Evolutionary conservation across 2,329 filamentous ascomycete species (phyloP).

Genomic region (Leptographium procerum): DNA sequence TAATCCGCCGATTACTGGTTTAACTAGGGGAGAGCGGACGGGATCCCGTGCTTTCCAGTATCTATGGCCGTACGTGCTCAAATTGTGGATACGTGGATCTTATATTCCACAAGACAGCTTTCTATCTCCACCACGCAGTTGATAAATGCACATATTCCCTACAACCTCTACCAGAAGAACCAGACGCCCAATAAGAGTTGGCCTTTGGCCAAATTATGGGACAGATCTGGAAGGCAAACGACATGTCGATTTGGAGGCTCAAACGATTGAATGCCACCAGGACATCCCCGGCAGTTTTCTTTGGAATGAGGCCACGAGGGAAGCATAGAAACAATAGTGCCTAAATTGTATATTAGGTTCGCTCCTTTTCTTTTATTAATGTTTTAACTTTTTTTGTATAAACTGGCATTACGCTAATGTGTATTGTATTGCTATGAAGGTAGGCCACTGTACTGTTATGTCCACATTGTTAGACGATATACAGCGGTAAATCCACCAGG

Average conservation of each 20-base stretch:
- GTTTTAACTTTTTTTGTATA: no score
- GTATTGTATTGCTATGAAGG: no score
- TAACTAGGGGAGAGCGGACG: neutral
- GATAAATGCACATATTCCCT: neutral
- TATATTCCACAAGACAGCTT: neutral
- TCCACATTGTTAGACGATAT: no score
- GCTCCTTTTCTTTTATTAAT: no score
- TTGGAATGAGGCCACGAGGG: neutral
- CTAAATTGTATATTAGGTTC: no score
- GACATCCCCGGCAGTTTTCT: neutral
- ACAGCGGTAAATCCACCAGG: no score
- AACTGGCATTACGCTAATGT: no score
- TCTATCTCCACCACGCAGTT: neutral
- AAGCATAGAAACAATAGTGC: no score
- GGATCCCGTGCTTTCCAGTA: neutral
- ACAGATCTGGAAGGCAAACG: neutral
- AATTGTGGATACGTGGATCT: neutral
- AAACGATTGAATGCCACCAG: neutral
- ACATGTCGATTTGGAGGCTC: neutral
- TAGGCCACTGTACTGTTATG: no score
- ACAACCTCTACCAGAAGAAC: neutral
- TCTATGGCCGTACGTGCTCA: conserved; percentile 1
- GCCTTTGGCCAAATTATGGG: neutral
- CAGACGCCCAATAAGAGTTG: neutral
- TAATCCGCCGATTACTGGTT: neutral